Evolutionary conservation across 23 red algal genomes (phyloP).

Genomic region (Gracilariopsis chorda): DNA sequence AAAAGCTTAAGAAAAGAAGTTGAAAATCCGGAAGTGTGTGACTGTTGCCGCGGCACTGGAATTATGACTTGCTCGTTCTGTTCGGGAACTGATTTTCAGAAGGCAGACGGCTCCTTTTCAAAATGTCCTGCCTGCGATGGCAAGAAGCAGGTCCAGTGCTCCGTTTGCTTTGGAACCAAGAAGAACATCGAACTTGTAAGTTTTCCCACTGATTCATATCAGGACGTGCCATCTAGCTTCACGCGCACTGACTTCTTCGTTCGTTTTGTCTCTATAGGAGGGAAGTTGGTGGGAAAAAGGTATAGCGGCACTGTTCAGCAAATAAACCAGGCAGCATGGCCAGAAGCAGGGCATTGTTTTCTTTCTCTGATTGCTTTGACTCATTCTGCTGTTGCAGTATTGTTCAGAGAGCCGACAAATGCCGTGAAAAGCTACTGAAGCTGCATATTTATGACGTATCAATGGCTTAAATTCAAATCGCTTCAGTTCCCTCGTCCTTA

Average conservation of each 20-base stretch:
- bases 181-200: conserved; percentile 71
- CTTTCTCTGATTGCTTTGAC: too few relatives aligned
- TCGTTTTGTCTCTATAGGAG: not conserved
- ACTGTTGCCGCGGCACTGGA: conserved; percentile 67
- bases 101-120: conserved; percentile 29
- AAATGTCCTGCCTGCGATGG: conserved; percentile 63
- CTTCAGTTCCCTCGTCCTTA: too few relatives aligned
- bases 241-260: not conserved
- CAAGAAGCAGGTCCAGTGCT: conserved; percentile 37
- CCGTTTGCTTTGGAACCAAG: conserved; percentile 64
- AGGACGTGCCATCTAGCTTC: not conserved
- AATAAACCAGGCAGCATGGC: too few relatives aligned
- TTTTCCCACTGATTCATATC: not conserved
- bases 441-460: too few relatives aligned
- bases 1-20: conserved; percentile 19
- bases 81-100: conserved; percentile 18
- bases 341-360: too few relatives aligned
- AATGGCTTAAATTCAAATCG: too few relatives aligned
- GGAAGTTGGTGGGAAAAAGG: conserved; percentile 60
- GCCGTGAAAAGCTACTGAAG: too few relatives aligned
- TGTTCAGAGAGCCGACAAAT: too few relatives aligned
- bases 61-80: conserved; percentile 67
- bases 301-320: conserved; percentile 40
- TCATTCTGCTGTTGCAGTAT: too few relatives aligned
- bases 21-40: conserved; percentile 39